Evolutionary conservation across 164 flowering plant species (phyloP).

Genomic region (Euptelea pleiosperma): DNA sequence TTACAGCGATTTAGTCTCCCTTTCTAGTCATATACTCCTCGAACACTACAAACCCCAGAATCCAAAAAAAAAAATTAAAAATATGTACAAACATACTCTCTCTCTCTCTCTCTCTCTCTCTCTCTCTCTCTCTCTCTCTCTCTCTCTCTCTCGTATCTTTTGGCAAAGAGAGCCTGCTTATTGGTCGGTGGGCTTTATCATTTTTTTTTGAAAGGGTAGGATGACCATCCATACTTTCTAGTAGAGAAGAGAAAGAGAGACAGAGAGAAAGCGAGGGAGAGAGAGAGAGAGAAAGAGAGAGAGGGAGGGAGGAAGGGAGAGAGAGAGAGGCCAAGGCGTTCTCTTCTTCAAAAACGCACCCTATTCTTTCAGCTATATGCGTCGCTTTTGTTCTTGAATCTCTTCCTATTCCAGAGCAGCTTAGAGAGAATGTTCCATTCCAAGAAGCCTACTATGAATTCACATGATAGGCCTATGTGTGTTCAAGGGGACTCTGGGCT

Average conservation of each 20-base stretch:
- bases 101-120: constrained; percentile 20
- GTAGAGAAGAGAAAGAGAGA: not conserved
- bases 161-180: constrained; percentile 32
- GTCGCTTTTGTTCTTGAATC: constrained; percentile 86
- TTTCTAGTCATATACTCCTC: no score
- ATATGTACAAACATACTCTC: constrained; percentile 10
- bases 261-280: constrained; percentile 17
- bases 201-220: constrained; percentile 12
- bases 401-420: constrained; percentile 31
- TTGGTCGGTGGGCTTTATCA: constrained; percentile 30
- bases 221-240: constrained; percentile 10
- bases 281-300: constrained; percentile 10
- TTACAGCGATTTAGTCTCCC: no score
- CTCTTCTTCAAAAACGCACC: constrained; percentile 60
- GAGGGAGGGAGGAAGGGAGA: constrained; percentile 19
- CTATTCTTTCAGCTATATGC: constrained; percentile 56
- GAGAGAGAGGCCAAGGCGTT: constrained; percentile 1
- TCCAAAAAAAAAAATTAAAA: not conserved
- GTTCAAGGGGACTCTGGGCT: constrained; percentile 95
- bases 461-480: constrained; percentile 70
- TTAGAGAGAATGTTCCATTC: constrained; percentile 78
- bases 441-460: constrained; percentile 86
- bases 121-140: constrained; percentile 12
- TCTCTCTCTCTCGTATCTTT: constrained; percentile 25
- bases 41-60: no score